Conservation (phyloP, 2,329 filamentous ascomycete genomes). For the Ophiocordyceps camponoti-floridani region DNA sequence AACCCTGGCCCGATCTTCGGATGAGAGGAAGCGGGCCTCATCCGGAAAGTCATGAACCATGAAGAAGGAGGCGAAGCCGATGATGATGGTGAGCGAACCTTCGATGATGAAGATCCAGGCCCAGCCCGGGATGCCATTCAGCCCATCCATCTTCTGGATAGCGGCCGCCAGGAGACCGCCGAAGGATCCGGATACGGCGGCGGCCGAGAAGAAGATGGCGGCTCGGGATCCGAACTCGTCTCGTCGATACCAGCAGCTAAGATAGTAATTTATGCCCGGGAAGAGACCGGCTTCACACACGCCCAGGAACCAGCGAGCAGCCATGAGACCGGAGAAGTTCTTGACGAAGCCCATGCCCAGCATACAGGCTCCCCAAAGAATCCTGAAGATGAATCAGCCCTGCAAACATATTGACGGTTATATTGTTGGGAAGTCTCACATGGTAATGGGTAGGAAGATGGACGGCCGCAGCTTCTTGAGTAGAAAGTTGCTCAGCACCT, state of each 20-base stretch:
- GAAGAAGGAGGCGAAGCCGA: constrained; percentile 55
- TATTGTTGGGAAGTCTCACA: constrained; percentile 42
- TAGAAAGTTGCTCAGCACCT: constrained; percentile 61
- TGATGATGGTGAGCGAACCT: constrained; percentile 50
- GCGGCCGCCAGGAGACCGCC: constrained; percentile 56
- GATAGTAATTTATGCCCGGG: constrained; percentile 62
- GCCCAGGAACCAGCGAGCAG: constrained; percentile 53
- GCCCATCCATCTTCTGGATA: constrained; percentile 51
- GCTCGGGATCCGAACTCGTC: constrained; percentile 65
- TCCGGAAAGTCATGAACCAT: constrained; percentile 72
- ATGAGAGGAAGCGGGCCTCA: constrained; percentile 53
- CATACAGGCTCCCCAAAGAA: constrained; percentile 52
- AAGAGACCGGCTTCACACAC: constrained; percentile 60
- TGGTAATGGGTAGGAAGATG: constrained; percentile 66
- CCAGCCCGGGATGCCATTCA: constrained; percentile 39
- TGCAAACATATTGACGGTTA: not conserved
- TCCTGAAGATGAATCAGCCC: constrained; percentile 14
- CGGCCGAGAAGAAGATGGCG: constrained; percentile 70
- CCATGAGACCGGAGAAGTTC: constrained; percentile 46
- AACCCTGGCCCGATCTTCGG: constrained; percentile 52
- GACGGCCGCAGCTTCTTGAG: constrained; percentile 62
- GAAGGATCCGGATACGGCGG: constrained; percentile 62
- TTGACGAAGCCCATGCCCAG: constrained; percentile 48
- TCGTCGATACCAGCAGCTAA: constrained; percentile 71
- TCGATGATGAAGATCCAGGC: constrained; percentile 53